Conservation (phyloP, 2,329 filamentous ascomycete genomes). For the Xylariaceae sp. region DNA sequence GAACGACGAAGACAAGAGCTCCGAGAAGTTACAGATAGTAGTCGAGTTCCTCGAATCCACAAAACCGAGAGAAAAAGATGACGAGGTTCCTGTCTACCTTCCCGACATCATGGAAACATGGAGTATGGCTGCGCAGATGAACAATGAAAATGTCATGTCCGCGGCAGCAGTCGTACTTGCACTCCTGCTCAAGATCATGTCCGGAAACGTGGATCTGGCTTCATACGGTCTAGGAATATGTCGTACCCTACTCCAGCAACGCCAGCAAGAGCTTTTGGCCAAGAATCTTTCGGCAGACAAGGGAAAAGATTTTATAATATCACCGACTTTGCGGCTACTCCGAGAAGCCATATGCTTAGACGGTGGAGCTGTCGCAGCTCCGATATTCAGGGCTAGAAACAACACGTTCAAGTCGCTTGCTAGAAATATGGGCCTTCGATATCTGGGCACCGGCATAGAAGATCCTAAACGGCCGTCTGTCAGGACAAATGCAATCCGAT, state of each 20-base stretch:
- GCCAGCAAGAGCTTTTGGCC: constrained; percentile 78
- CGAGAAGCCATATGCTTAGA: constrained; percentile 86
- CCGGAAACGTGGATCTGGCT: constrained; percentile 72
- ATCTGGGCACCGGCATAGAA: constrained; percentile 60
- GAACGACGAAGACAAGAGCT: constrained; percentile 51
- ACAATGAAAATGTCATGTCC: constrained; percentile 80
- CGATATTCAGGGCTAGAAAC: constrained; percentile 76
- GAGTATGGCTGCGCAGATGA: constrained; percentile 78
- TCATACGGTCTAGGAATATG: constrained; percentile 77
- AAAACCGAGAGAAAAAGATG: constrained; percentile 53
- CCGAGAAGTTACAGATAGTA: constrained; percentile 61
- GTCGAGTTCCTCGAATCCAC: constrained; percentile 67
- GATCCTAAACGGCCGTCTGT: constrained; percentile 74
- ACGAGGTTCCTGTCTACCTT: constrained; percentile 67
- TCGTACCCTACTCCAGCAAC: constrained; percentile 77
- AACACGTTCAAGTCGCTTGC: constrained; percentile 80
- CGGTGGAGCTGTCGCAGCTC: constrained; percentile 76
- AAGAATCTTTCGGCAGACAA: constrained; percentile 79
- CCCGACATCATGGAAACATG: constrained; percentile 84
- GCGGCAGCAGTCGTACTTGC: constrained; percentile 80
- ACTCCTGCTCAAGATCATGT: constrained; percentile 77
- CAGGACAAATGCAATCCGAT: constrained; percentile 79
- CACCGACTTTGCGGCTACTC: constrained; percentile 81
- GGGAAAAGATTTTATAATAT: constrained; percentile 84
- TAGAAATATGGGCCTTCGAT: constrained; percentile 75